Conservation (phyloP, 2,329 filamentous ascomycete species). For the Fusarium xylarioides region DNA sequence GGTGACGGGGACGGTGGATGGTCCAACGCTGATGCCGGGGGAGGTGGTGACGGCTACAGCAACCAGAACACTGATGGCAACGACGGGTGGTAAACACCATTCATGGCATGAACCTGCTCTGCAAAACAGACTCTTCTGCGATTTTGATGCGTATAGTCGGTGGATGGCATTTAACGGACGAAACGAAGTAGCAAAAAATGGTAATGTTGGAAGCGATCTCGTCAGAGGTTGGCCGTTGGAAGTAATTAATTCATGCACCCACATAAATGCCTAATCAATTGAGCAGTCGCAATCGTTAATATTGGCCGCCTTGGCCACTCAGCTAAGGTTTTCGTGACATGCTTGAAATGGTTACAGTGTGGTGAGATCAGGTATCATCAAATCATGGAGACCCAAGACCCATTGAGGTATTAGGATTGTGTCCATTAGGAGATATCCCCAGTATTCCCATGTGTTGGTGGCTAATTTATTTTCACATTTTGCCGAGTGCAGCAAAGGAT, state of each 20-base stretch:
- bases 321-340: neutral
- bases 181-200: neutral
- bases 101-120: neutral
- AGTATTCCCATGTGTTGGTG: neutral
- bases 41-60: conserved; percentile 2
- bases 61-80: conserved; percentile 3
- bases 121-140: neutral
- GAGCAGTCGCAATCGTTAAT: neutral
- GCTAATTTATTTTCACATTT: neutral
- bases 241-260: neutral
- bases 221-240: neutral
- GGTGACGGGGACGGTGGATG: conserved; percentile 13
- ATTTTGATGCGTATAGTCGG: neutral
- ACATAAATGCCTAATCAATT: neutral
- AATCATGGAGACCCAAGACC: neutral
- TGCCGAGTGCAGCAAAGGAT: neutral
- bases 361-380: neutral
- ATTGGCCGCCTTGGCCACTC: neutral
- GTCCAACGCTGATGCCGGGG: conserved; percentile 2
- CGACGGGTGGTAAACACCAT: conserved; percentile 29
- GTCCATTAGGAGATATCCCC: neutral
- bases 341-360: neutral
- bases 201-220: conserved; percentile 15
- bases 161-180: neutral
- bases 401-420: neutral